Evolutionary conservation across 306 rosid species (phyloP), one percentile per base, ranked within the genome.

Genomic region (Senna tora): DNA sequence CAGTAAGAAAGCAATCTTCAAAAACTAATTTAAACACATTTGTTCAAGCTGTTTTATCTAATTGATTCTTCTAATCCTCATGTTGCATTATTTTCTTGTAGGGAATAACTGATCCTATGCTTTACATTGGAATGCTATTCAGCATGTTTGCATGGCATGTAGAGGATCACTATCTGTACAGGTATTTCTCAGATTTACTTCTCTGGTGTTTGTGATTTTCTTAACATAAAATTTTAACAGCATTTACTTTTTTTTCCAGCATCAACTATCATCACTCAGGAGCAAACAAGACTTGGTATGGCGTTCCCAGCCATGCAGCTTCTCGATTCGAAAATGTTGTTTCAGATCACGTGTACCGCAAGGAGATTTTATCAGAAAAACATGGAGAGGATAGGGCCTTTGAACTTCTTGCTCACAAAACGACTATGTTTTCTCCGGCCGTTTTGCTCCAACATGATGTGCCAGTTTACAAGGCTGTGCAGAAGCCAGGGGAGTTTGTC

Each of bases 121-220:
- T 82, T 70, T 78, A 82, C 71, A 82, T 82, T 15, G 83, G 86
- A 61, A 82, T 78, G 86, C 17, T 75, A 43, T 83, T 83, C 69
- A 76, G 84, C 53, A 83, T 79, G 87, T 83, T 83, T 79, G 81
- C 87, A 41, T 83, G 87, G 84, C 87, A 83, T 49, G 87, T 79
- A 28, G 84, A 83, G 67, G 87, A 83, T 75, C 87, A 79, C 20
- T 79, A 75, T 34, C 34, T 83, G 33, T 75, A 75, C 71, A 75
- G 84, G 86, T 82, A 70, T 6, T 10, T 51, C 32, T 54, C 51
- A 64, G 2, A 43, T 5, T 47, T 51, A 13, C 34, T n/a, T 1
- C n/a, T 52, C 5, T 22, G 11, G 13, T 57, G 43, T 30, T 20
- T 63, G 67, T 9, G 14, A 15, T 34, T 21, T 53, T 1, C 32